These are phyloP conservation scores for Vitis riparia DNA, from an alignment of 164 flowering plant species.

Conservation along the genomic window DNA sequence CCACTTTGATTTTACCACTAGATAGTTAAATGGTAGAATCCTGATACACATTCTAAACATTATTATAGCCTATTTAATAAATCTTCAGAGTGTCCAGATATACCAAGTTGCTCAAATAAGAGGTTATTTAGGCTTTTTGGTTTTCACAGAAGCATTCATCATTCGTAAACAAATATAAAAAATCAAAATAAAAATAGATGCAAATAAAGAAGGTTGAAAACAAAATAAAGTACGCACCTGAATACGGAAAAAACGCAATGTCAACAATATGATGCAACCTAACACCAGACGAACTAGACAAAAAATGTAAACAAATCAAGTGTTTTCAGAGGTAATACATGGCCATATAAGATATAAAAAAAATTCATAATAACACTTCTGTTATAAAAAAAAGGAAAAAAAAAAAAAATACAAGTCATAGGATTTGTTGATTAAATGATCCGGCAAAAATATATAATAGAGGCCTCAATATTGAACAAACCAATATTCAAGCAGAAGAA, in stretches of 20 bases:
- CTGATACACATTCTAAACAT: too few species aligned
- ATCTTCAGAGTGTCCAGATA: too few species aligned
- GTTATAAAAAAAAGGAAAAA: not conserved
- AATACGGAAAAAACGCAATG: slow-evolving; percentile 66
- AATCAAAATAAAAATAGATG: not conserved
- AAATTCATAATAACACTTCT: not conserved
- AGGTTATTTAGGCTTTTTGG: too few species aligned
- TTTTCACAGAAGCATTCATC: too few species aligned
- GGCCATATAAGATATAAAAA: not conserved
- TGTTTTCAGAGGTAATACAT: slow-evolving; percentile 2
- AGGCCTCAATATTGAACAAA: too few species aligned
- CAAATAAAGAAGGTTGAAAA: not conserved
- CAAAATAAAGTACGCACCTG: slow-evolving; percentile 47
- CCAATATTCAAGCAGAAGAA: not conserved
- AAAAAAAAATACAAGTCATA: not conserved
- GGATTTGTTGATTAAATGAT: not conserved
- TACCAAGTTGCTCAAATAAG: too few species aligned
- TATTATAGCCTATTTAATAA: too few species aligned
- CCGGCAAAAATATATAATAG: too few species aligned
- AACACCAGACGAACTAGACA: slow-evolving; percentile 73
- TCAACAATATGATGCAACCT: slow-evolving; percentile 59
- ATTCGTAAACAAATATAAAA: not conserved
- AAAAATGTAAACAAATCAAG: slow-evolving; percentile 8
- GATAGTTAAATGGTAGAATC: too few species aligned
- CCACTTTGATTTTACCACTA: too few species aligned